These are phyloP conservation scores for Laguncularia racemosa DNA, from an alignment of 345 rosid species.

Conservation along the genomic window DNA sequence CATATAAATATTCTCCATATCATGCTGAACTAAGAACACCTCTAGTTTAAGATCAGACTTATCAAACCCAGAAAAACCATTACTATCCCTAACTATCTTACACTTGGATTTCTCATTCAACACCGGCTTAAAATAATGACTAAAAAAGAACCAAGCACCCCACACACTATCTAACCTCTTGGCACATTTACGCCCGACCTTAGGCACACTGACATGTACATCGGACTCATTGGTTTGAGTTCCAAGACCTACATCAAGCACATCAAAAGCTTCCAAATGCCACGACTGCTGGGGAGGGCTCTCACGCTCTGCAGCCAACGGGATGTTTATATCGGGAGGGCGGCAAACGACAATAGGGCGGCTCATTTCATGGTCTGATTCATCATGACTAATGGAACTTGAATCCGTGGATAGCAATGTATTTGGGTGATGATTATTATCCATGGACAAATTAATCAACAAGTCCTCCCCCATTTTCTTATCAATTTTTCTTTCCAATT, in stretches of 20 bases:
- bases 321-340: conserved; percentile 51
- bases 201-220: conserved; percentile 23
- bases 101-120: conserved; percentile 46
- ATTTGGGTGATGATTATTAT: conserved; percentile 37
- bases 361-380: conserved; percentile 33
- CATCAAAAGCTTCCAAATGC: conserved; percentile 37
- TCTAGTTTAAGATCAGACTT: conserved; percentile 44
- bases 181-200: conserved; percentile 33
- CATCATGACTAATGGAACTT: conserved; percentile 28
- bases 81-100: conserved; percentile 33
- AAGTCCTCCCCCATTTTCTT: conserved; percentile 40
- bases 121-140: conserved; percentile 50
- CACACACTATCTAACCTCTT: conserved; percentile 48
- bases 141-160: conserved; percentile 62
- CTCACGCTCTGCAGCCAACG: conserved; percentile 31
- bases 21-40: conserved; percentile 49
- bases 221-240: conserved; percentile 38
- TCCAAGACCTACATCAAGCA: conserved; percentile 38
- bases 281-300: conserved; percentile 30
- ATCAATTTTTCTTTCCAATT: background rate
- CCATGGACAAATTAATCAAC: conserved; percentile 35
- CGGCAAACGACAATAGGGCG: conserved; percentile 31
- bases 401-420: conserved; percentile 48
- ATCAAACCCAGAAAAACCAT: conserved; percentile 38
- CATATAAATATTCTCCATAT: conserved; percentile 61